Conservation (phyloP, 2,329 filamentous ascomycete genomes). For the Penicillium psychrosexuale region DNA sequence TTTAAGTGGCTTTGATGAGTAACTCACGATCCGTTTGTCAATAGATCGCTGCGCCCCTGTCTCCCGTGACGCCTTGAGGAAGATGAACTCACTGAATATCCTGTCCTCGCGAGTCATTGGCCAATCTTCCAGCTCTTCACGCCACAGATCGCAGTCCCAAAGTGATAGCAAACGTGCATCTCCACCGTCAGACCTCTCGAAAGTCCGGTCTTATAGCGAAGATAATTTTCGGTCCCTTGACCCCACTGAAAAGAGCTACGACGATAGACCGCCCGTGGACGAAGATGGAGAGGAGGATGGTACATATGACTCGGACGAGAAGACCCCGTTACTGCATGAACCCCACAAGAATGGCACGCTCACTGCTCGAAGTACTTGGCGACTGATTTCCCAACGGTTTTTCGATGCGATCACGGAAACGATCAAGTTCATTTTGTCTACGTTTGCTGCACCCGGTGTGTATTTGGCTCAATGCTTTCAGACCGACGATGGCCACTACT, state of each 20-base stretch:
- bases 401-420: conserved; percentile 70
- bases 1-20: conserved; percentile 16
- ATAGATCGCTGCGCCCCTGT: conserved; percentile 38
- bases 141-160: conserved; percentile 55
- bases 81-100: conserved; percentile 97
- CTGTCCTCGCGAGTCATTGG: conserved; percentile 78
- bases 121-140: conserved; percentile 52
- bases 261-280: conserved; percentile 26
- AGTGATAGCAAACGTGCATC: conserved; percentile 42
- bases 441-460: conserved; percentile 73
- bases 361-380: conserved; percentile 41
- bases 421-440: conserved; percentile 73
- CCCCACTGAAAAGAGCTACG: conserved; percentile 27
- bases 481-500: conserved; percentile 74
- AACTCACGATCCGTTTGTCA: conserved; percentile 17
- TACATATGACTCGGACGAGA: conserved; percentile 55
- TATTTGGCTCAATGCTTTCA: conserved; percentile 82
- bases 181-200: conserved; percentile 33
- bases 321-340: conserved; percentile 62
- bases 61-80: conserved; percentile 52
- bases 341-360: conserved; percentile 36
- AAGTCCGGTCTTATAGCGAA: conserved; percentile 45
- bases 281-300: conserved; percentile 39
- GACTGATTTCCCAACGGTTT: conserved; percentile 64
- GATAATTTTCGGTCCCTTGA: conserved; percentile 37